Conservation (phyloP, 345 rosid species). For the Kernera saxatilis region DNA sequence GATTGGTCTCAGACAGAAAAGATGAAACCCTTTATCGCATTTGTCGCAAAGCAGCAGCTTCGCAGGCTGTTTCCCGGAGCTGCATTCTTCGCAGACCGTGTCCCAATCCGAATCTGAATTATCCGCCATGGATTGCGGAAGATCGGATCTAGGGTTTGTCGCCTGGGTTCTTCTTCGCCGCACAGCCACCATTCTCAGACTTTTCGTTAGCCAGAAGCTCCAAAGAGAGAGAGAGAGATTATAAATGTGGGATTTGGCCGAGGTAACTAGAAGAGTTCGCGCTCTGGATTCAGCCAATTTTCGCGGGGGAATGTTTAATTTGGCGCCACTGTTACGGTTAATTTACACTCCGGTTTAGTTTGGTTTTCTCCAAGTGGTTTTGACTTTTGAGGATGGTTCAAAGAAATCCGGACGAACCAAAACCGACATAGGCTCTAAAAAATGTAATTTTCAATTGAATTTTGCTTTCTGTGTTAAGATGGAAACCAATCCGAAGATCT, state of each 20-base stretch:
- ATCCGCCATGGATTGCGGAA: neutral
- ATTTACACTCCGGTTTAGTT: constrained; percentile 10
- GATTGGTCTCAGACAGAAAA: constrained; percentile 80
- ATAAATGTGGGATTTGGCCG: neutral
- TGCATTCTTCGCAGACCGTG: constrained; percentile 57
- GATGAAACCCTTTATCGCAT: constrained; percentile 79
- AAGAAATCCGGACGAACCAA: neutral
- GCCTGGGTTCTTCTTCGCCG: constrained; percentile 50
- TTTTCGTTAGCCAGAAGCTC: neutral
- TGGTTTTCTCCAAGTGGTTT: neutral
- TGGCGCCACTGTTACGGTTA: constrained; percentile 19
- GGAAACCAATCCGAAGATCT: constrained; percentile 35
- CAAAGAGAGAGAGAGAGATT: neutral
- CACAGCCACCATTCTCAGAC: constrained; percentile 10
- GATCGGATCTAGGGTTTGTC: constrained; percentile 30
- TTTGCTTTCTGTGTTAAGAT: neutral
- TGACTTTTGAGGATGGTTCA: neutral
- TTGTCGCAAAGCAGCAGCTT: constrained; percentile 84
- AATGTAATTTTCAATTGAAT: neutral
- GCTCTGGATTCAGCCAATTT: constrained; percentile 10
- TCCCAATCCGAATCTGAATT: constrained; percentile 33
- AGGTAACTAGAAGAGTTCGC: constrained; percentile 5
- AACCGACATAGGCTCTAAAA: neutral
- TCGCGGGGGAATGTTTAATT: constrained; percentile 18
- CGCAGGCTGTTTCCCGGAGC: constrained; percentile 54